phyloP scores from a whole-genome alignment of 2,329 filamentous ascomycete genomes.

The Thermochaetoides dissita region DNA sequence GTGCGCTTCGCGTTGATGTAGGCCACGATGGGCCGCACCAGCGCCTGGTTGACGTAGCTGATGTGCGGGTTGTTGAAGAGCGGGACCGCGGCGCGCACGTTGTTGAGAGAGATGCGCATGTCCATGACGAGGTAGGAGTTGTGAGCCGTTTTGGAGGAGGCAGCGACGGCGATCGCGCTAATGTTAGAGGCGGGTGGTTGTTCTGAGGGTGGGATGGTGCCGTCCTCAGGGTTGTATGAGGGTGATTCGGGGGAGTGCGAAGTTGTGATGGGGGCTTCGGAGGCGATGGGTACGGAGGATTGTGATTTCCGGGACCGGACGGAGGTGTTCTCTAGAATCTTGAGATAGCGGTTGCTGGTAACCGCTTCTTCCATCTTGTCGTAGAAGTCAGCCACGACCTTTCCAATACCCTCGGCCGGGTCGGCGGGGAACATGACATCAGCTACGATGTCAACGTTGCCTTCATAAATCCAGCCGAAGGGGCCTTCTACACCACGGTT shows the following conservation, averaged over 20 bases:
- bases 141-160: constrained; percentile 18
- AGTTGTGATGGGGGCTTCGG: background rate
- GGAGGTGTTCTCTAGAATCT: constrained; percentile 39
- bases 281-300: constrained; percentile 1
- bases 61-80: constrained; percentile 74
- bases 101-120: constrained; percentile 85
- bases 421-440: constrained; percentile 92
- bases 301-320: constrained; percentile 9
- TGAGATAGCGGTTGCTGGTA: constrained; percentile 55
- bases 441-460: constrained; percentile 89
- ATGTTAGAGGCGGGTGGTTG: background rate
- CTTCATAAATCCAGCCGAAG: constrained; percentile 96
- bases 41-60: constrained; percentile 89
- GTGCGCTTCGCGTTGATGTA: constrained; percentile 94
- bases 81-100: constrained; percentile 83
- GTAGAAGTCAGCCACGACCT: constrained; percentile 95
- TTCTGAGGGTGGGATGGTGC: constrained; percentile 1
- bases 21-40: constrained; percentile 89
- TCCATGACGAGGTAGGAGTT: constrained; percentile 85
- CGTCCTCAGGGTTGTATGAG: constrained; percentile 3
- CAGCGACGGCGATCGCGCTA: constrained; percentile 1
- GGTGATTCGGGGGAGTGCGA: background rate
- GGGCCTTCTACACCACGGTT: constrained; percentile 87
- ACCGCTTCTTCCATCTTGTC: constrained; percentile 90
- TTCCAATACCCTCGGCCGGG: constrained; percentile 73